Conservation (phyloP, 352 stramenopile genomes). For the Phytopythium oedochilum region DNA sequence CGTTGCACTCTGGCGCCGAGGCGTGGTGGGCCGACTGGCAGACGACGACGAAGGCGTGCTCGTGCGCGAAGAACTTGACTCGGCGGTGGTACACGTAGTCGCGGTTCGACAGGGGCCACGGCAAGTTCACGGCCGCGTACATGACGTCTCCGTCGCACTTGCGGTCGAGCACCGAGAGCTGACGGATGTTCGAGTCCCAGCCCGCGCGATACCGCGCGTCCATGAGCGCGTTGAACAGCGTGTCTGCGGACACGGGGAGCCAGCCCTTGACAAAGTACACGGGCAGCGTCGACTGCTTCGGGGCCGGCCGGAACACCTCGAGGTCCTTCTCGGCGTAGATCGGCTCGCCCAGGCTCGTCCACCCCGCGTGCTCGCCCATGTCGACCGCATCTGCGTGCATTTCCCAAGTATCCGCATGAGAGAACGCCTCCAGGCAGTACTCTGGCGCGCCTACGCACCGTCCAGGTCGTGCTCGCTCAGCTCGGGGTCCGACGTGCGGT, state of each 20-base stretch:
- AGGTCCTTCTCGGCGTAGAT: constrained; percentile 76
- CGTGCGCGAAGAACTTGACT: constrained; percentile 42
- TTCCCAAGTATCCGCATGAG: too few species aligned
- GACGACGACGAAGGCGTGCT: constrained; percentile 64
- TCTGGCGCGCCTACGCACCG: constrained; percentile 11
- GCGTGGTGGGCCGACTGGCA: constrained; percentile 53
- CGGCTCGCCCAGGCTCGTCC: constrained; percentile 53
- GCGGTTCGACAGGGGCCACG: constrained; percentile 63
- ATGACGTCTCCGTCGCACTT: constrained; percentile 52
- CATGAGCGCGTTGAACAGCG: constrained; percentile 59
- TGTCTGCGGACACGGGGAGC: constrained; percentile 65
- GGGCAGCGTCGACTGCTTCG: constrained; percentile 45
- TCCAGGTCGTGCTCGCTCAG: constrained; percentile 52
- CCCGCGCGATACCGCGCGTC: constrained; percentile 49
- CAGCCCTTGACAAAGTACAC: constrained; percentile 72
- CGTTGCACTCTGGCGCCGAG: constrained; percentile 28
- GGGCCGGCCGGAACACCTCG: constrained; percentile 55
- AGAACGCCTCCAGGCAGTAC: too few species aligned
- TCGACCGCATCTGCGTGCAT: constrained; percentile 43
- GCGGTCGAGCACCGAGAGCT: constrained; percentile 43
- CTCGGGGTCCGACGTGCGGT: constrained; percentile 61
- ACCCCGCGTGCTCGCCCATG: constrained; percentile 59
- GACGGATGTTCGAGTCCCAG: constrained; percentile 51
- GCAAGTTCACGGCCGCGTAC: constrained; percentile 49
- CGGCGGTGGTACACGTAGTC: constrained; percentile 80